phyloP scores from a whole-genome alignment of 1,139 yeast species.

The Hanseniaspora uvarum region DNA sequence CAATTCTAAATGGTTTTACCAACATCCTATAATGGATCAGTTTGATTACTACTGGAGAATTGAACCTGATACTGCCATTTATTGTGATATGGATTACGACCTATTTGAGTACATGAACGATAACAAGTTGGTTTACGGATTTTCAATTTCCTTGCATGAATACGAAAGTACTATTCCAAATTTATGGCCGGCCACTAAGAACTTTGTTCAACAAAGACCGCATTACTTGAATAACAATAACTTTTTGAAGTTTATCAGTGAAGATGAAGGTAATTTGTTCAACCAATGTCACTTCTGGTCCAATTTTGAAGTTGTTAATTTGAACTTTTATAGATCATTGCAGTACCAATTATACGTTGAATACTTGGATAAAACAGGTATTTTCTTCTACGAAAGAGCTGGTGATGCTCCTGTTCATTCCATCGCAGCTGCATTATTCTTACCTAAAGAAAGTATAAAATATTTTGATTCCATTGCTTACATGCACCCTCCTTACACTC shows the following conservation, averaged over 20 bases:
- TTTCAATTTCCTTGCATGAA: slow-evolving; percentile 76
- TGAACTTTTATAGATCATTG: slow-evolving; percentile 63
- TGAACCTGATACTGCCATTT: slow-evolving; percentile 71
- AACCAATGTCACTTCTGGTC: slow-evolving; percentile 86
- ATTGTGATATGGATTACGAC: slow-evolving; percentile 74
- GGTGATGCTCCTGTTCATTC: slow-evolving; percentile 91
- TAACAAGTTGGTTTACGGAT: slow-evolving; percentile 63
- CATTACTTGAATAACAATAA: slow-evolving; percentile 56
- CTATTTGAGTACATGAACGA: slow-evolving; percentile 72
- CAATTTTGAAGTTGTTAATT: slow-evolving; percentile 69
- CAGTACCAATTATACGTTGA: slow-evolving; percentile 63
- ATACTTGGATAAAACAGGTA: slow-evolving; percentile 65
- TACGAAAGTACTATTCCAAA: slow-evolving; percentile 71
- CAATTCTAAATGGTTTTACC: slow-evolving; percentile 82
- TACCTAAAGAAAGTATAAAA: slow-evolving; percentile 47
- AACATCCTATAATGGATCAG: slow-evolving; percentile 59
- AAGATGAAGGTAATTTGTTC: slow-evolving; percentile 56
- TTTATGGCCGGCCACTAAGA: slow-evolving; percentile 67
- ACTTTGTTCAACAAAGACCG: slow-evolving; percentile 56
- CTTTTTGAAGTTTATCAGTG: slow-evolving; percentile 60
- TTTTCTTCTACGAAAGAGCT: slow-evolving; percentile 87
- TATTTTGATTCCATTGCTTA: slow-evolving; percentile 66
- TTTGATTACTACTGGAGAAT: slow-evolving; percentile 92
- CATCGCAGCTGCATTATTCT: slow-evolving; percentile 68
- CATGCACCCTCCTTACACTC: slow-evolving; percentile 49